Evolutionary conservation across 1,284 basidiomycete species (phyloP), one percentile per base, ranked within the genome.

Genomic region (Leccinum pachyderme): DNA sequence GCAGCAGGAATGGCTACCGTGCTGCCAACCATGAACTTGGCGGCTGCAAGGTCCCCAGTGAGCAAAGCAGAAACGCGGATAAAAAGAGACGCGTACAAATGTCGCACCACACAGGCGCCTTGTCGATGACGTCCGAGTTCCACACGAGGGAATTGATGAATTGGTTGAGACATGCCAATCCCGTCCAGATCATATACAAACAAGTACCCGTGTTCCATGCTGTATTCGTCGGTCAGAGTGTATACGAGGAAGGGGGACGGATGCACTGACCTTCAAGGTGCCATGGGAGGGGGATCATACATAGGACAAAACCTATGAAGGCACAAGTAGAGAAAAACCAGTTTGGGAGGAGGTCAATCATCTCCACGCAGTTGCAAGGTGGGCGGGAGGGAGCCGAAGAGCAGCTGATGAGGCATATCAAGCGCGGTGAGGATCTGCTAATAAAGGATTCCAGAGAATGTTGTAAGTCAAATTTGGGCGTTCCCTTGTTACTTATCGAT

Each of bases 61-160:
- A 66, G 51, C 35, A 13, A 49, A 2, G 5, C 0, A n/a, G 44
- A 22, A 13, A 5, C 0, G 28, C 43, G 13, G n/a, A 27, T 9
- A 13, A 2, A 7, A 3, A 3, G 8, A 4, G 32, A 31, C 18
- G 49, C 64, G 5, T 25, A 66, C 64, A 58, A 5, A 70, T 66
- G 7, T 66, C 88, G 62, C 88, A 90, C 83, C 84, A 90, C 1
- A 83, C 73, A 0, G 78, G 76, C 0, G 73, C 75, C 24, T 61
- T 67, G 32, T 81, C 72, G 13, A 73, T 61, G 3, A 70, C 70
- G 58, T 80, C 82, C 37, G 76, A 73, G 41, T 72, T 69, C 85
- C 86, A 90, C 11, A 84, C 64, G 3, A 84, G 59, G 6, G 80
- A 71, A 64, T 89, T 84, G 47, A 59, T 87, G 67, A 18, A 74